These are phyloP conservation scores for Penicillium cataractarum DNA, from an alignment of 495 filamentous ascomycete species.

Conservation along the genomic window DNA sequence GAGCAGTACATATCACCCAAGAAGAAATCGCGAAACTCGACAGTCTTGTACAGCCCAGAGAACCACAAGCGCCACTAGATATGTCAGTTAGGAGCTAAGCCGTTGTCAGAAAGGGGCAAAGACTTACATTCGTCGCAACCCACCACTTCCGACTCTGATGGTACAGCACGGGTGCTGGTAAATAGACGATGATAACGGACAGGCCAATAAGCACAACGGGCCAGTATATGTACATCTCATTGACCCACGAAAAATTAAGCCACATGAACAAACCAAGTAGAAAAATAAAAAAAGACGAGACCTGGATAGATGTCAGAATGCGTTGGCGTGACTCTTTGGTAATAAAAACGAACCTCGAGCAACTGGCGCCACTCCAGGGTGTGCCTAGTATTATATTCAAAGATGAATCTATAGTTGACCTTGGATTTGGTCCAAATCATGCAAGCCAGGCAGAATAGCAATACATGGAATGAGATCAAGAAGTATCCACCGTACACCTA, in stretches of 20 bases:
- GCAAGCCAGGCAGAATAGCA: slow-evolving; percentile 78
- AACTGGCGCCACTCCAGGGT: slow-evolving; percentile 88
- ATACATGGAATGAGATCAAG: slow-evolving; percentile 70
- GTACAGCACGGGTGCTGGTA: slow-evolving; percentile 75
- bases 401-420: slow-evolving; percentile 95
- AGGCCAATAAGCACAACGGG: slow-evolving; percentile 79
- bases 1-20: slow-evolving; percentile 98
- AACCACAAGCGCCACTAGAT: slow-evolving; percentile 78
- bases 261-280: slow-evolving; percentile 79
- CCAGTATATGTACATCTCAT: slow-evolving; percentile 80
- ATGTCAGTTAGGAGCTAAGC: slow-evolving; percentile 23
- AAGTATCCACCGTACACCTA: slow-evolving; percentile 89
- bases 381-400: slow-evolving; percentile 89
- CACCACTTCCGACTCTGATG: slow-evolving; percentile 81
- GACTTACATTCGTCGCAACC: slow-evolving; percentile 78
- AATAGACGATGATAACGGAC: slow-evolving; percentile 66
- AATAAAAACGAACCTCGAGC: slow-evolving; percentile 57
- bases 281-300: slow-evolving; percentile 77
- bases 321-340: background rate
- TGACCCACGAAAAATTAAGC: slow-evolving; percentile 79
- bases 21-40: slow-evolving; percentile 98
- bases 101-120: background rate
- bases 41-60: slow-evolving; percentile 78
- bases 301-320: slow-evolving; percentile 39
- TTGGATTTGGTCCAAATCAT: slow-evolving; percentile 78